Evolutionary conservation across 345 rosid genomes (phyloP).

Genomic region (Syzygium aqueum): DNA sequence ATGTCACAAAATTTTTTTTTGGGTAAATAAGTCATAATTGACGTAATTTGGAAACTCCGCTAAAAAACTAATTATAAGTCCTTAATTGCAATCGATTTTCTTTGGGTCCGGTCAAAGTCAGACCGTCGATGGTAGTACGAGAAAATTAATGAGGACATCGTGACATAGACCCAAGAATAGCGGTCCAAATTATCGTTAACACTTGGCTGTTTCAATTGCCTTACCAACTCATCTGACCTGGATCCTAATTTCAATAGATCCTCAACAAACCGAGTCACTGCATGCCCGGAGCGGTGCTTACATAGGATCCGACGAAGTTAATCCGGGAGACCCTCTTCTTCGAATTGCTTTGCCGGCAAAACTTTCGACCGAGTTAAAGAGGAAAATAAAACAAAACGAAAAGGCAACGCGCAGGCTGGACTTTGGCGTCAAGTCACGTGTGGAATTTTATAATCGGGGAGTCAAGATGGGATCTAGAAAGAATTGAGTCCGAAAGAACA

Average conservation of each 20-base stretch:
- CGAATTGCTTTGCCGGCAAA: neutral
- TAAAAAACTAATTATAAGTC: neutral
- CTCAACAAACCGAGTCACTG: neutral
- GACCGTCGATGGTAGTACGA: neutral
- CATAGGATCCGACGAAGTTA: neutral
- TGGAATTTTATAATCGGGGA: neutral
- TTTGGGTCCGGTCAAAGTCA: neutral
- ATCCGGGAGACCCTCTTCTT: neutral
- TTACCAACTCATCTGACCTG: neutral
- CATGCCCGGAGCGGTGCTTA: neutral
- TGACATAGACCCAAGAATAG: neutral
- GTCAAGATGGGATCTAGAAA: neutral
- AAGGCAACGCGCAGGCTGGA: neutral
- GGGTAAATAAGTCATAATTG: no score
- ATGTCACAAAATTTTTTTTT: no score
- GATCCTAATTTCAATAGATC: neutral
- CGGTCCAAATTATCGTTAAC: neutral
- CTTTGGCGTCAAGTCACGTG: neutral
- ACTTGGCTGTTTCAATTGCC: neutral
- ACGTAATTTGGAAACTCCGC: neutral
- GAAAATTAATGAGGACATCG: neutral
- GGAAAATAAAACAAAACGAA: neutral
- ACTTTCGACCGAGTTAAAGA: neutral
- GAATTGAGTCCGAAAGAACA: neutral
- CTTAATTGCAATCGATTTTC: neutral